A percentile compares a stretch with the other conserved stretches of the same genome.
Evolutionary conservation across 768 basidiomycete species (phyloP).

Genomic region (Mycena rebaudengoi): DNA sequence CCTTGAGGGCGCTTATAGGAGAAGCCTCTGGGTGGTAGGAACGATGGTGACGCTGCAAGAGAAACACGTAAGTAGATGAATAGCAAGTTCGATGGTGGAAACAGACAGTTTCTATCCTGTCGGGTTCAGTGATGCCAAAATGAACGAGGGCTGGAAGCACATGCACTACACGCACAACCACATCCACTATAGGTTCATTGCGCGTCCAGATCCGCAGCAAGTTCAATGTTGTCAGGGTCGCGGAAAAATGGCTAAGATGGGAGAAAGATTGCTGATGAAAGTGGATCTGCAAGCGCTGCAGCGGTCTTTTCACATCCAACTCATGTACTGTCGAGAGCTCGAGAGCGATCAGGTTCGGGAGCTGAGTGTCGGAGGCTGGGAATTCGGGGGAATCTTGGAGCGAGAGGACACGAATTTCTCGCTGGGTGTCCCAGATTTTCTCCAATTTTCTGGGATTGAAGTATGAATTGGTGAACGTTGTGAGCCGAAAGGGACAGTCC

Average conservation of each 20-base stretch:
- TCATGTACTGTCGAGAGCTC: not conserved
- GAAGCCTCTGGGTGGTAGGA: no score
- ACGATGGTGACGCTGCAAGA: no score
- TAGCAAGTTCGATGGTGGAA: no score
- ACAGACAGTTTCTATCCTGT: not conserved
- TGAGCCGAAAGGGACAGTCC: conserved; percentile 11
- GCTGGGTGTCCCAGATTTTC: not conserved
- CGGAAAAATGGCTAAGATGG: not conserved
- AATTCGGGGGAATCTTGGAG: not conserved
- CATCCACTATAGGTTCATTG: not conserved
- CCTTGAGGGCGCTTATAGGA: not conserved
- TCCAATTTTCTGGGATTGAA: not conserved
- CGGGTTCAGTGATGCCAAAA: not conserved
- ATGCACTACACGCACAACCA: not conserved
- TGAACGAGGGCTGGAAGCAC: not conserved
- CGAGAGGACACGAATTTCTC: conserved; percentile 9
- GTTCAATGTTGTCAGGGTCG: conserved; percentile 10
- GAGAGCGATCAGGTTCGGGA: conserved; percentile 5
- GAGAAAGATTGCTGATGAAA: not conserved
- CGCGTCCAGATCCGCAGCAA: not conserved
- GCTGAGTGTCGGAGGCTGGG: not conserved
- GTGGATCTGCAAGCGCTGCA: not conserved
- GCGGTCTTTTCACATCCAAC: not conserved
- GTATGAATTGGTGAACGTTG: conserved; percentile 5
- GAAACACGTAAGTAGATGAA: no score